Evolutionary conservation across 176 grass and related monocot species (phyloP), one percentile per base, ranked within the genome.

Genomic region (Chrysopogon serrulatus): DNA sequence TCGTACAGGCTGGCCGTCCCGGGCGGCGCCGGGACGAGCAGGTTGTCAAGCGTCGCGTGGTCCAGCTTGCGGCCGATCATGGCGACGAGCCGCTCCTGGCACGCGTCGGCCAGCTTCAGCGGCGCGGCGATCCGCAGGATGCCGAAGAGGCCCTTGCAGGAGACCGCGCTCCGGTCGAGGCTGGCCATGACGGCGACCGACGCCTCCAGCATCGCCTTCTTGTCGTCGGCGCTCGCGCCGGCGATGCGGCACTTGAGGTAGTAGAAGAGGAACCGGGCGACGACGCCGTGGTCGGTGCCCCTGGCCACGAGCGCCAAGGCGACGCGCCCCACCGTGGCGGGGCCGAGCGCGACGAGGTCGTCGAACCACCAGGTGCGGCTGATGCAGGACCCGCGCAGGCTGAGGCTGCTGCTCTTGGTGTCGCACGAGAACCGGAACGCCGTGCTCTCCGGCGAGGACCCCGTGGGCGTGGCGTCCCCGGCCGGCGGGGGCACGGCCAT

Each of bases 51-150:
- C 23, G 83, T 92, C 37, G 97, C 93, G 71, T 92, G 90, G 77
- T 99, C 93, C 7, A 99, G 81, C 80, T 99, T 91, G 34, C 65
- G 74, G 19, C 93, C 97, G 57, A 99, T 94, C 93, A 99, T 96
- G 56, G 59, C 85, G 43, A 94, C 88, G 53, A 99, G 88, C 56
- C 66, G 89, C 0, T 77, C 73, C 53, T 76, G 90, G 39, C 75
- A 85, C 47, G 35, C 21, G 61, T 32, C 76, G 79, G 68, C 74
- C 15, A 99, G 71, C 32, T 80, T 92, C 66, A 94, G 56, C 45
- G 90, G 47, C 6, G 83, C 76, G 27, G 87, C 88, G 76, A 99
- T 84, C 48, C 93, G 76, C 15, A 99, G 88, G 81, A 99, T 85
- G 65, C 91, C 90, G 79, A 99, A 94, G 68, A 99, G 86, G 15